These are phyloP conservation scores for Fraxinus greggii DNA, from an alignment of 305 asterid genomes.

Conservation along the genomic window DNA sequence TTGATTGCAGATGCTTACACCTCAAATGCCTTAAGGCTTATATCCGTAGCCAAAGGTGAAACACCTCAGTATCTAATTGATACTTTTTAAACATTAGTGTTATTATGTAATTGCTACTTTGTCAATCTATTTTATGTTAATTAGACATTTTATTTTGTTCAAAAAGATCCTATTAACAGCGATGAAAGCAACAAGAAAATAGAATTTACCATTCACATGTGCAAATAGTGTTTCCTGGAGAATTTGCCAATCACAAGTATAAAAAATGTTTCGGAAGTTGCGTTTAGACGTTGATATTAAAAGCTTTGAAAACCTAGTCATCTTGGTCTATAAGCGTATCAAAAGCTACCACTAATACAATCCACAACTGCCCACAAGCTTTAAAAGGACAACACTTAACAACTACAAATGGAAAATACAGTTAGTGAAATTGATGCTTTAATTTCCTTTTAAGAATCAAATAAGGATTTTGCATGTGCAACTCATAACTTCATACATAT, in stretches of 20 bases:
- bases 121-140: neutral
- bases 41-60: neutral
- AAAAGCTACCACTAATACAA: neutral
- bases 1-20: neutral
- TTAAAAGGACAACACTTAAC: neutral
- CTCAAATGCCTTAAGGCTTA: neutral
- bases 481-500: neutral
- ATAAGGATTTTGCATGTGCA: neutral
- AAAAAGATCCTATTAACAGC: neutral
- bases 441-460: slow-evolving; percentile 3
- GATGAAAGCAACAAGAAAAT: neutral
- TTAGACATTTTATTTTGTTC: neutral
- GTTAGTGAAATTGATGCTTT: neutral
- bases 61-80: neutral
- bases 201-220: neutral
- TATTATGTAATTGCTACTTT: neutral
- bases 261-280: neutral
- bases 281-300: neutral
- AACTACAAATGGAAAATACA: neutral
- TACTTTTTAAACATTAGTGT: neutral
- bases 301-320: neutral
- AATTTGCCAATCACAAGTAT: neutral
- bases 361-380: neutral
- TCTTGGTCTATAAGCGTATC: neutral
- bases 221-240: neutral